These are phyloP conservation scores for Stephanocyclus meneghinianus DNA, from an alignment of 352 stramenopile species.

Conservation along the genomic window DNA sequence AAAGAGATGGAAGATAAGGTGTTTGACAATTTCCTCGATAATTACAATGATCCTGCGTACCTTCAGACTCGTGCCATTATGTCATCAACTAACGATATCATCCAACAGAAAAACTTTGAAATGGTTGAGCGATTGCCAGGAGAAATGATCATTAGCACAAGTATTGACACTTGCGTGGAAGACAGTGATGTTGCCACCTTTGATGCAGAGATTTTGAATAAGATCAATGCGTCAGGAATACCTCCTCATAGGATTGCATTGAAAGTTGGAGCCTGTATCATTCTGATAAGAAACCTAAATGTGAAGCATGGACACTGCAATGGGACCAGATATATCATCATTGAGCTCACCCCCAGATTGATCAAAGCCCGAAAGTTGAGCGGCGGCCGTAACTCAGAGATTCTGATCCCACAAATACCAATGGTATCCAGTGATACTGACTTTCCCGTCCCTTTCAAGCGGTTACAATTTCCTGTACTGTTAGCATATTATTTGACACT, in stretches of 20 bases:
- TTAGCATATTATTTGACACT: constrained; percentile 27
- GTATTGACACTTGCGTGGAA: constrained; percentile 3
- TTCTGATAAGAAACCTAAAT: constrained; percentile 1
- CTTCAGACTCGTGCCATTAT: background rate
- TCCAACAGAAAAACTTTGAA: constrained; percentile 9
- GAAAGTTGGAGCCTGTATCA: constrained; percentile 2
- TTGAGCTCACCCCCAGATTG: background rate
- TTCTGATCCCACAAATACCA: constrained; percentile 28
- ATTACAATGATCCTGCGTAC: background rate
- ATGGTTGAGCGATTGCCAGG: background rate
- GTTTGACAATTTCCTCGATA: background rate
- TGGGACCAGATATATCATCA: constrained; percentile 3
- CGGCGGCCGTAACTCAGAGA: background rate
- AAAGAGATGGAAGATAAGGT: constrained; percentile 6
- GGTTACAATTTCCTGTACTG: constrained; percentile 34
- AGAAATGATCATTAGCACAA: background rate
- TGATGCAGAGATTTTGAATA: constrained; percentile 3
- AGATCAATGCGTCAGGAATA: constrained; percentile 3
- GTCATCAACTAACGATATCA: constrained; percentile 9
- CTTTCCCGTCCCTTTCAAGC: constrained; percentile 33
- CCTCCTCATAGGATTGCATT: background rate
- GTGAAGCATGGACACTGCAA: background rate
- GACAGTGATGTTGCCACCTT: background rate
- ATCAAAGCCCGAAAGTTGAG: background rate
- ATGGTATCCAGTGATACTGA: constrained; percentile 18